Percentiles rank a stretch among this genome's conserved stretches.
Conservation (phyloP, 2,329 filamentous ascomycete genomes). For the Cladorrhinum sp. region DNA sequence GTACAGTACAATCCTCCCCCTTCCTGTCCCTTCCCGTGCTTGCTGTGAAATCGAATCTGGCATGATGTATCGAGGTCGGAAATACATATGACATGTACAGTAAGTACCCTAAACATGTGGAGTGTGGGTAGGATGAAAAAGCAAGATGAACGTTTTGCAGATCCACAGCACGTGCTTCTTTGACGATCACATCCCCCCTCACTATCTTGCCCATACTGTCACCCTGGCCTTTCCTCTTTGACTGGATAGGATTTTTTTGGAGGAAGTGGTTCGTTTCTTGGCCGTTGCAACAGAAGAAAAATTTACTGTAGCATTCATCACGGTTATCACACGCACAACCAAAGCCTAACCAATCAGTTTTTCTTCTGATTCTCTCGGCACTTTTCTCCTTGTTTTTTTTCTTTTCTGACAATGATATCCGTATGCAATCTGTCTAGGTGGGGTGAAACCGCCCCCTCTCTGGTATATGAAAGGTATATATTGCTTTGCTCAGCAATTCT, state of each 20-base stretch:
- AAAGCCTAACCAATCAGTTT: background rate
- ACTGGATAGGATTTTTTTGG: background rate
- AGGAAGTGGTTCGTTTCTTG: background rate
- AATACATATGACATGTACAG: too few relatives aligned
- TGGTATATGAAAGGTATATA: background rate
- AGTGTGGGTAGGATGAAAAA: background rate
- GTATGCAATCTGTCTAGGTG: background rate
- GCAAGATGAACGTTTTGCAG: background rate
- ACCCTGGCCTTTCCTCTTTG: background rate
- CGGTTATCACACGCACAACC: background rate
- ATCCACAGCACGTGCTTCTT: background rate
- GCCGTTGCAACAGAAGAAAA: background rate
- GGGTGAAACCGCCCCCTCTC: background rate
- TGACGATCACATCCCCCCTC: background rate
- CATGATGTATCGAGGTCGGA: background rate
- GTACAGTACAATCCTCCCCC: too few relatives aligned
- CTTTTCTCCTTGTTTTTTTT: too few relatives aligned
- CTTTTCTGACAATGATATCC: too few relatives aligned
- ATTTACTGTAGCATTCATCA: background rate
- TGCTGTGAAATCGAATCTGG: background rate
- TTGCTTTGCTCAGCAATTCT: background rate
- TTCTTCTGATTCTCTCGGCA: background rate
- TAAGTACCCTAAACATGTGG: too few relatives aligned
- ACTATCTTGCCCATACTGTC: background rate
- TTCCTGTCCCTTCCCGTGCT: background rate